Conservation (phyloP, 306 rosid genomes). For the Herpetospermum pedunculosum region DNA sequence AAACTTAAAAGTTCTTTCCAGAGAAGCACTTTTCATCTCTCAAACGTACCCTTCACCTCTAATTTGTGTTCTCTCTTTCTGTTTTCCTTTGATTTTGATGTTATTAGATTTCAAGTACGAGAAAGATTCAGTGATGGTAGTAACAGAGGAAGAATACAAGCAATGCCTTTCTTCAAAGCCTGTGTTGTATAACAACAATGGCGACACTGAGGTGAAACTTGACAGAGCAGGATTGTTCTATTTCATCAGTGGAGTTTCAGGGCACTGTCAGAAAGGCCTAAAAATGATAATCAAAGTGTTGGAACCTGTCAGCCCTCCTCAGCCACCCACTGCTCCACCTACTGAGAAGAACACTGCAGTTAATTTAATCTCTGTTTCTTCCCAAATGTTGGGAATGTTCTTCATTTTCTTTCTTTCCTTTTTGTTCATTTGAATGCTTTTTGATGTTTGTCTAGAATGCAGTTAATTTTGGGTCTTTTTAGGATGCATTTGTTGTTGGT, state of each 20-base stretch:
- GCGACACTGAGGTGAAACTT: slow-evolving; percentile 28
- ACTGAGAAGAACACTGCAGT: slow-evolving; percentile 7
- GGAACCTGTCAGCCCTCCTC: slow-evolving; percentile 31
- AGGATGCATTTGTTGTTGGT: background rate
- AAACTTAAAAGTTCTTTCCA: too few relatives aligned
- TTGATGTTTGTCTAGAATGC: background rate
- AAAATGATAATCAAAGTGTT: slow-evolving; percentile 65
- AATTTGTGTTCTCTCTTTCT: too few relatives aligned
- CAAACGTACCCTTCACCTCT: too few relatives aligned
- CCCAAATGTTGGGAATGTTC: slow-evolving; percentile 10
- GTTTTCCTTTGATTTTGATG: too few relatives aligned
- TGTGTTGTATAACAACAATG: slow-evolving; percentile 51
- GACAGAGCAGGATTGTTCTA: slow-evolving; percentile 55
- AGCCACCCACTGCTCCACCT: slow-evolving; percentile 19
- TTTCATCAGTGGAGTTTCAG: slow-evolving; percentile 74
- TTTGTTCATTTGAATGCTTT: slow-evolving; percentile 13
- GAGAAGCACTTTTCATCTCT: too few relatives aligned
- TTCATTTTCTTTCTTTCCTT: slow-evolving; percentile 3
- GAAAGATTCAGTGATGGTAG: slow-evolving; percentile 65
- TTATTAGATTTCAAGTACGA: slow-evolving; percentile 43
- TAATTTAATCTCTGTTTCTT: slow-evolving; percentile 7
- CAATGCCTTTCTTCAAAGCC: slow-evolving; percentile 52
- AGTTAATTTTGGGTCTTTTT: too few relatives aligned
- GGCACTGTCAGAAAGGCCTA: slow-evolving; percentile 66
- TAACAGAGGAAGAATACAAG: slow-evolving; percentile 56